Evolutionary conservation across 345 rosid species (phyloP).

Genomic region (Kandelia obovata): DNA sequence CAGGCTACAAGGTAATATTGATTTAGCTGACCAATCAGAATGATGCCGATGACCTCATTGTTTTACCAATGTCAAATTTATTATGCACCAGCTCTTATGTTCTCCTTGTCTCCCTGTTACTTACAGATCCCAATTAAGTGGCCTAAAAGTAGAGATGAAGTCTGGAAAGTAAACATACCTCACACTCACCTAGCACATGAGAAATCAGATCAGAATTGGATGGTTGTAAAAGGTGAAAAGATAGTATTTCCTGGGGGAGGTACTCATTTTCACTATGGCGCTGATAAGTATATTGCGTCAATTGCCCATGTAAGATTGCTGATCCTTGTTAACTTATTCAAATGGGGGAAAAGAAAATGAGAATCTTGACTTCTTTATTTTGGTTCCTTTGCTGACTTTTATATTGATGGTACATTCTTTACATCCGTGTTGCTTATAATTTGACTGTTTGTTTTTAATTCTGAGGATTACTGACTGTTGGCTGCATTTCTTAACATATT

Average conservation of each 20-base stretch:
- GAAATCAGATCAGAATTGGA: slow-evolving; percentile 99
- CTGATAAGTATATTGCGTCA: slow-evolving; percentile 90
- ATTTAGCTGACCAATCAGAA: slow-evolving; percentile 4
- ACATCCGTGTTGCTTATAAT: background rate
- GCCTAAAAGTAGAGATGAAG: slow-evolving; percentile 99
- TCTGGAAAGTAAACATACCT: slow-evolving; percentile 98
- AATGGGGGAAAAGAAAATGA: slow-evolving; percentile 2
- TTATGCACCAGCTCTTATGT: slow-evolving; percentile 4
- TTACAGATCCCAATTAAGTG: slow-evolving; percentile 90
- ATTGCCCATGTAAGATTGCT: slow-evolving; percentile 76
- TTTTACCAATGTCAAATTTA: slow-evolving; percentile 6
- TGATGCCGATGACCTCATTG: background rate
- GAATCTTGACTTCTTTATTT: background rate
- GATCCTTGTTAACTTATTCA: slow-evolving; percentile 1
- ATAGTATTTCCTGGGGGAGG: slow-evolving; percentile 97
- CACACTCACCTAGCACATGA: slow-evolving; percentile 98
- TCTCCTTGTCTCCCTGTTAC: background rate
- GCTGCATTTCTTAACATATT: background rate
- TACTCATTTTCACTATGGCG: slow-evolving; percentile 98
- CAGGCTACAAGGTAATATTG: slow-evolving; percentile 73
- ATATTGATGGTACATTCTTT: background rate
- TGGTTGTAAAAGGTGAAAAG: slow-evolving; percentile 96
- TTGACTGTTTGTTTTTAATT: slow-evolving; percentile 8
- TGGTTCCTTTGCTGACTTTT: background rate
- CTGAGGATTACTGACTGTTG: background rate